Evolutionary conservation across 345 rosid genomes (phyloP), one percentile per base, ranked within the genome.

Genomic region (Pistacia integerrima): DNA sequence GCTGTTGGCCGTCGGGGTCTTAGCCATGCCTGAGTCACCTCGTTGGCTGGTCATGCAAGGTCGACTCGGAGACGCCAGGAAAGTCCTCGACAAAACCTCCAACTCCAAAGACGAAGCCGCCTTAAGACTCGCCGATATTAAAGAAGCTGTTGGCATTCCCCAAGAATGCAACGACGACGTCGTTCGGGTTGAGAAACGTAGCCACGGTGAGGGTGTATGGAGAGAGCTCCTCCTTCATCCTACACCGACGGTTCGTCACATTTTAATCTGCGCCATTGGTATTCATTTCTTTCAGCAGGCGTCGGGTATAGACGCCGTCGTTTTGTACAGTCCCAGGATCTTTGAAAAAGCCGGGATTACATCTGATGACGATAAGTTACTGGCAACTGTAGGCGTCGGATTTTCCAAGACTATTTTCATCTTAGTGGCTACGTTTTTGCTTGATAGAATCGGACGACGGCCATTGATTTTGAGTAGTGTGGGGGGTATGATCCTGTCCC

Each of bases 1-100:
- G 2, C 2, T 92, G 5, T 82, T 96, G 46, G 92, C 85, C 0
- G 0, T 85, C 22, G 91, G 83, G 2, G 97, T 93, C 67, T 64
- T 96, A 0, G 86, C 79, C 38, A 96, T 96, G 99, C 99, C 98
- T 9, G 98, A 96, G 78, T 96, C 99, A 2, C 98, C 99, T 1
- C 90, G 99, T 55, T 96, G 99, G 99, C 86, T 96, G 11, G 91
- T 96, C 60, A 83, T 96, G 88, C 98, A 93, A 76, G 99, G 98
- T 59, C 86, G 93, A 22, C 89, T 96, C 5, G 93, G 90, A 0
- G 98, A 92, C 0, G 99, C 98, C 65, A 90, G 80, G 82, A 76
- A 64, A 62, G 99, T 96, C 36, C 95, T 96, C 1, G 84, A 87
- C 68, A 91, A 36, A 76, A 91, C 97, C 69, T 96, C 99, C 3